Evolutionary conservation across 1,139 yeast genomes (phyloP).

Genomic region (Yarrowia galli): DNA sequence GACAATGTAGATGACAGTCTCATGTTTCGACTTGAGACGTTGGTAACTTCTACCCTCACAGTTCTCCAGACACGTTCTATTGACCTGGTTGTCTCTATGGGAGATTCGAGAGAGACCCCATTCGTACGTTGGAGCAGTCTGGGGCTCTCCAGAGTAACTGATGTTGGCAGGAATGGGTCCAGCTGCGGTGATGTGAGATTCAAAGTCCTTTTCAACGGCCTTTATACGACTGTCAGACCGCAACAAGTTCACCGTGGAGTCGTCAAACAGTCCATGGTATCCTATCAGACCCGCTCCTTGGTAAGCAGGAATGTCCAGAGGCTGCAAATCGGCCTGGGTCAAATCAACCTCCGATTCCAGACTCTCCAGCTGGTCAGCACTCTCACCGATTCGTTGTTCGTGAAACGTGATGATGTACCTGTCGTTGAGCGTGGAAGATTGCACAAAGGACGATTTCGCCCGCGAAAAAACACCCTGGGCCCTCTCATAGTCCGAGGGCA

Average conservation of each 20-base stretch:
- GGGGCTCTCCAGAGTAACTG: constrained; percentile 13
- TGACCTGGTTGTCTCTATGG: constrained; percentile 25
- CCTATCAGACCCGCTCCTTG: constrained; percentile 29
- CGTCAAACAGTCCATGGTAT: constrained; percentile 30
- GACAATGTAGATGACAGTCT: constrained; percentile 27
- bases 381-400: not conserved
- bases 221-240: constrained; percentile 2
- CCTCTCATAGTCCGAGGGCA: constrained; percentile 33
- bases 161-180: constrained; percentile 18
- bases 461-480: constrained; percentile 18
- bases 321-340: constrained; percentile 15
- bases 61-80: constrained; percentile 6
- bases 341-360: constrained; percentile 13
- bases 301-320: constrained; percentile 34
- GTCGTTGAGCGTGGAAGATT: constrained; percentile 7
- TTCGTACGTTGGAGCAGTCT: not conserved
- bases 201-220: constrained; percentile 16
- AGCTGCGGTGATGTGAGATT: not conserved
- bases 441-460: constrained; percentile 24
- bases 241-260: not conserved
- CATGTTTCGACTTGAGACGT: constrained; percentile 20
- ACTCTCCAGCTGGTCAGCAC: constrained; percentile 24
- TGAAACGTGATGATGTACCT: constrained; percentile 25
- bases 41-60: constrained; percentile 25
- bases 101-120: constrained; percentile 37